phyloP scores from a whole-genome alignment of 352 stramenopile genomes.

The Hyaloperonospora arabidopsidis region DNA sequence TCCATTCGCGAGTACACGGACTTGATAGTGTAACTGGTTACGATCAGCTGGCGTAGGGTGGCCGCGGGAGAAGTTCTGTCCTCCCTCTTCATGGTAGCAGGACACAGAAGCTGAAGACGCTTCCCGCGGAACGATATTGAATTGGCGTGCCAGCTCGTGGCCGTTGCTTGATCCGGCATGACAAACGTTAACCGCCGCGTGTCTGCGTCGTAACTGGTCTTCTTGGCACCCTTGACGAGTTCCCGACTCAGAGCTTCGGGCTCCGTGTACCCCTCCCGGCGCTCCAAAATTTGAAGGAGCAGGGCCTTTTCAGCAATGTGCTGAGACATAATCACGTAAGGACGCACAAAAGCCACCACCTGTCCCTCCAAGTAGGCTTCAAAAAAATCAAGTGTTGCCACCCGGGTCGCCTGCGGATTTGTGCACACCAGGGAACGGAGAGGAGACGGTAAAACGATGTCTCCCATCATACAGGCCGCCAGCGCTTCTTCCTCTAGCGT shows the following conservation, averaged over 20 bases:
- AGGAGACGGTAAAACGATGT: too few species aligned
- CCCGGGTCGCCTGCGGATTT: not conserved
- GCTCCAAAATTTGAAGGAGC: not conserved
- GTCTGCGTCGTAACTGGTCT: too few species aligned
- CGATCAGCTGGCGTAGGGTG: too few species aligned
- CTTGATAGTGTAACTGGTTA: not conserved
- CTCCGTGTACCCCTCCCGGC: not conserved
- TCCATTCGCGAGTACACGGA: not conserved
- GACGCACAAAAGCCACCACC: not conserved
- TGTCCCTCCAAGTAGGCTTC: too few species aligned
- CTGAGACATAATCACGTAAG: not conserved
- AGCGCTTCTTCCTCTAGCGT: not conserved
- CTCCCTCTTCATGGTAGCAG: not conserved
- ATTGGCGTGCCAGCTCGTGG: too few species aligned
- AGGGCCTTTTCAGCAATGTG: slow-evolving; percentile 1
- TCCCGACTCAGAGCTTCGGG: not conserved
- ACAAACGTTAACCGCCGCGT: too few species aligned
- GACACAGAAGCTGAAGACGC: not conserved
- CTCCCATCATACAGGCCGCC: not conserved
- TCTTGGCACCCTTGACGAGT: not conserved
- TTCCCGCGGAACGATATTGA: not conserved
- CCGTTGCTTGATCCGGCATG: too few species aligned
- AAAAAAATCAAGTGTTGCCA: not conserved
- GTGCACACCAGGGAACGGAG: not conserved
- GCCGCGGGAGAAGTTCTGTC: not conserved